Percentiles rank a stretch among this genome's conserved stretches.
Evolutionary conservation across 805 yeast genomes (phyloP).

Genomic region (Zygosaccharomyces siamensis): DNA sequence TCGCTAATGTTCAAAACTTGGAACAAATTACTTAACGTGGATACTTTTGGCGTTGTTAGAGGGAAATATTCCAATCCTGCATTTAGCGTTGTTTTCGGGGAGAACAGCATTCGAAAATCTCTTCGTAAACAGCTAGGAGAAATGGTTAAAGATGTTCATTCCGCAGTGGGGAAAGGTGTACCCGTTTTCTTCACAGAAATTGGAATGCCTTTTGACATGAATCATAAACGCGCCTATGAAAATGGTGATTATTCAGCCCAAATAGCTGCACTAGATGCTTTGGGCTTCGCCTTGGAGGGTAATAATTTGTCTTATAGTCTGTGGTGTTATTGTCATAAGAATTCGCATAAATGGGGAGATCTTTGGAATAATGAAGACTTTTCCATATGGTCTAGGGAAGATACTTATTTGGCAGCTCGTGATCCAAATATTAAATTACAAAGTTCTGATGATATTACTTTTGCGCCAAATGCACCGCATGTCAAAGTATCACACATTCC

Average conservation of each 20-base stretch:
- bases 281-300: slow-evolving; percentile 73
- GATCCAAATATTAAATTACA: slow-evolving; percentile 1
- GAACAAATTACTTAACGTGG: slow-evolving; percentile 79
- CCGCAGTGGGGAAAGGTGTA: slow-evolving; percentile 53
- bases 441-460: not conserved
- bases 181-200: slow-evolving; percentile 87
- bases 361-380: slow-evolving; percentile 92
- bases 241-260: slow-evolving; percentile 69
- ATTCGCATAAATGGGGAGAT: slow-evolving; percentile 84
- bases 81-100: slow-evolving; percentile 77
- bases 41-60: slow-evolving; percentile 82
- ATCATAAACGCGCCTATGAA: slow-evolving; percentile 63
- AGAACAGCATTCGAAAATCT: slow-evolving; percentile 66
- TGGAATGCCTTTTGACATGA: slow-evolving; percentile 98
- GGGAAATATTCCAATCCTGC: slow-evolving; percentile 69
- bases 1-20: slow-evolving; percentile 87
- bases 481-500: slow-evolving; percentile 5
- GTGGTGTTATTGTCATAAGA: slow-evolving; percentile 78
- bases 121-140: slow-evolving; percentile 62
- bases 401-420: slow-evolving; percentile 24
- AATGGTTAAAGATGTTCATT: slow-evolving; percentile 59
- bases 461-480: slow-evolving; percentile 3
- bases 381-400: slow-evolving; percentile 76
- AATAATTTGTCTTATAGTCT: slow-evolving; percentile 65
- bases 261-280: slow-evolving; percentile 77